Base-by-base conservation (phyloP, 345 rosid genomes). In the Angophora floribunda region DNA sequence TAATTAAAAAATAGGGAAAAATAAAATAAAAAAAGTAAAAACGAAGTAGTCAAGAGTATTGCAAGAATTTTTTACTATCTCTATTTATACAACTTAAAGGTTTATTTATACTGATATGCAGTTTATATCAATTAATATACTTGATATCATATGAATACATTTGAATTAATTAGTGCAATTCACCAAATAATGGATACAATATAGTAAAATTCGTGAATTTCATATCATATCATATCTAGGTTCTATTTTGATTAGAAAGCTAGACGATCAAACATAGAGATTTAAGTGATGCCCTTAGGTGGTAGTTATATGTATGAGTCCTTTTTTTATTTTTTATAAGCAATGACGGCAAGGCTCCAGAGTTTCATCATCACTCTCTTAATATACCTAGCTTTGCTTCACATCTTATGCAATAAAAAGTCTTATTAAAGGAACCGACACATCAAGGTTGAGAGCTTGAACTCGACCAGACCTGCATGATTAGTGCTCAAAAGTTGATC, bases 161-260 rank as follows among this genome's bases (percentile, higher is more conserved):
- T 55, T 0, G 6, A 55, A 5, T 55, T 55, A 21, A 55, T 55
- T 55, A 55, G 0, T 21, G 2, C 1, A 55, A 55, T 55, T 55
- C 22, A 55, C 12, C 22, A 22, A 55, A 22, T 5, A 8, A 0
- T 55, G 22, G 28, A 55, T 22, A 21, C 0, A 0, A 55, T 55
- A 8, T 55, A 21, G 2, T 5, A 55, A 55, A 55, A 55, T 55
- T 9, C 5, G 4, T 55, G 28, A 21, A 55, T 55, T 55, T 55
- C 0, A 55, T 55, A 55, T 4, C 5, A 21, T 55, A 55, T 55
- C 2, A 21, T 55, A 55, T 55, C 12, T n/a, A 0, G 21, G 7
- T 55, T 0, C 0, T 55, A 0, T 55, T 11, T 1, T 7, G 0
- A 3, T 55, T 55, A 21, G 5, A 55, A 22, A 55, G 21, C 1